A percentile compares a stretch with the other conserved stretches of the same genome.
phyloP scores from a whole-genome alignment of 352 stramenopile species.

The Phytophthora pinifolia region DNA sequence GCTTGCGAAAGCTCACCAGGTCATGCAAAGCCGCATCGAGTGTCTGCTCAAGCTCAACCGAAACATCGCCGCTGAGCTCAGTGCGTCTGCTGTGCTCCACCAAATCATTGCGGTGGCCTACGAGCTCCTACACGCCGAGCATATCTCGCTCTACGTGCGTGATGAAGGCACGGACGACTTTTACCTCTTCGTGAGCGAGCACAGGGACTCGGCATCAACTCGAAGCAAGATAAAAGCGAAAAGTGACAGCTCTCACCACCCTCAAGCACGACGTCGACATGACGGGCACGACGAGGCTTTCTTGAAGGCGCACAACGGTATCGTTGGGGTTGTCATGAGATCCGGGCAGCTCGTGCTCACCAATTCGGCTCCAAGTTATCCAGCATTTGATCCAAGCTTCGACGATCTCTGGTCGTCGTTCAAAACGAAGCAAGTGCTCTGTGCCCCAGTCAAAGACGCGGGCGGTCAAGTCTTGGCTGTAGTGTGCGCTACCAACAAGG shows the following conservation, averaged over 20 bases:
- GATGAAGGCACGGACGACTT: conserved; percentile 68
- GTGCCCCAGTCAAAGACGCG: conserved; percentile 56
- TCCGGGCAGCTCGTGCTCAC: conserved; percentile 64
- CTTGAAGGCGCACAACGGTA: conserved; percentile 70
- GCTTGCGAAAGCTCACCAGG: conserved; percentile 58
- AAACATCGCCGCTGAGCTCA: conserved; percentile 68
- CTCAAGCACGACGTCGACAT: conserved; percentile 16
- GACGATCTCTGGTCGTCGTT: conserved; percentile 53
- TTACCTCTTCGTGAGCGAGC: conserved; percentile 45
- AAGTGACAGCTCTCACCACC: conserved; percentile 8
- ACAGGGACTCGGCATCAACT: not conserved
- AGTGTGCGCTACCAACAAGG: conserved; percentile 71
- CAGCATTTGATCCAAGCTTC: conserved; percentile 59
- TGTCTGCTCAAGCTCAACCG: conserved; percentile 71
- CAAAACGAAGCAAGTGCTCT: conserved; percentile 58
- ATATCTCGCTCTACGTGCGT: conserved; percentile 67
- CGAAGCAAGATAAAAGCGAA: conserved; percentile 18
- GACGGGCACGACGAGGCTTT: conserved; percentile 47
- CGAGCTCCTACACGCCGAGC: conserved; percentile 59
- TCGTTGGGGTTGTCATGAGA: conserved; percentile 64
- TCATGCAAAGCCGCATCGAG: conserved; percentile 70
- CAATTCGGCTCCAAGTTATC: conserved; percentile 56
- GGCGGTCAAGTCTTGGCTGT: conserved; percentile 57
- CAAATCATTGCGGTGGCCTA: conserved; percentile 70
- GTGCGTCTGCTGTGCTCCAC: conserved; percentile 55